Conservation (phyloP, 352 stramenopile species). For the Pythium phragmiticola region DNA sequence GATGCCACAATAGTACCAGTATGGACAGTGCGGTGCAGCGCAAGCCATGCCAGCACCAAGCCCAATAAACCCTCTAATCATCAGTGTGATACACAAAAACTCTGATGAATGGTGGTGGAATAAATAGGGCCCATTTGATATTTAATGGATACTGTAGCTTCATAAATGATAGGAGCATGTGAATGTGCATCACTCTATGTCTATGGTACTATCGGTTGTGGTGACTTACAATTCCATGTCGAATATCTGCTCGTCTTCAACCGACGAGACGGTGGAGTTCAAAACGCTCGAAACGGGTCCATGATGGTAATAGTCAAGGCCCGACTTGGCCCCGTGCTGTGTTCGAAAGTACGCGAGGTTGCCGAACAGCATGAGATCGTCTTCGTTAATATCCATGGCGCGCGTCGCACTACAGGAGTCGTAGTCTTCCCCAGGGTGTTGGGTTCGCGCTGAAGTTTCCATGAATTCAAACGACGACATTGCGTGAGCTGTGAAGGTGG, state of each 20-base stretch:
- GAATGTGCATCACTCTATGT: conserved; percentile 11
- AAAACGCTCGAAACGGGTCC: conserved; percentile 1
- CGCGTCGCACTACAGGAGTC: conserved; percentile 3
- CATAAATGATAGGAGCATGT: background rate
- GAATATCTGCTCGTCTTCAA: conserved; percentile 63
- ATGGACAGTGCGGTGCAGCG: no score
- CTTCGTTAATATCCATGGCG: conserved; percentile 49
- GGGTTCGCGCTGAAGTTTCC: conserved; percentile 9
- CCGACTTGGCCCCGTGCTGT: conserved; percentile 34
- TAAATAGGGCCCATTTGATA: conserved; percentile 35
- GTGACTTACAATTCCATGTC: conserved; percentile 60
- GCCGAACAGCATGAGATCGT: conserved; percentile 59
- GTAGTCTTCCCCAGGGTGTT: background rate
- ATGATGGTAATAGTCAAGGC: conserved; percentile 8
- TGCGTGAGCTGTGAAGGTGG: conserved; percentile 18
- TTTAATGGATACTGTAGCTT: conserved; percentile 4
- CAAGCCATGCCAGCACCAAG: no score
- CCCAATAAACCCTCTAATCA: no score
- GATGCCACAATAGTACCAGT: no score
- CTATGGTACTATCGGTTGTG: conserved; percentile 14
- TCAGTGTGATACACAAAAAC: background rate
- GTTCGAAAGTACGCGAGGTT: conserved; percentile 72
- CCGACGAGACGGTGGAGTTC: conserved; percentile 1
- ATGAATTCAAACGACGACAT: conserved; percentile 22
- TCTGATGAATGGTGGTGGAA: conserved; percentile 3